These are phyloP conservation scores for Caryocar brasiliense DNA, from an alignment of 441 rosid species.

Conservation along the genomic window DNA sequence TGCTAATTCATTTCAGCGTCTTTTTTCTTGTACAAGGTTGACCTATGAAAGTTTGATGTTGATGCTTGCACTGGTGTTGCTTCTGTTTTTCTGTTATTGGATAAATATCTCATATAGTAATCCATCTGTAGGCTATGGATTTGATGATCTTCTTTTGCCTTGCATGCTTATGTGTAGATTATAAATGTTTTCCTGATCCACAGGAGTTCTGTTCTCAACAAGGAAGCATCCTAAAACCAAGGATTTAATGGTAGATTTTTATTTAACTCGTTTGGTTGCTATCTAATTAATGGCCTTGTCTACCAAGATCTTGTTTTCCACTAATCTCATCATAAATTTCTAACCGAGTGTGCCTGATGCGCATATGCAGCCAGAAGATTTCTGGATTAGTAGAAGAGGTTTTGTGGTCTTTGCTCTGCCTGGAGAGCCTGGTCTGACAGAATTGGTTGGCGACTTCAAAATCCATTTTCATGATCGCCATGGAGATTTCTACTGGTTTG, in stretches of 20 bases:
- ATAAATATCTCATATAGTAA: too few species aligned
- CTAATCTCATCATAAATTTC: background rate
- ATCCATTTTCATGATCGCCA: constrained; percentile 71
- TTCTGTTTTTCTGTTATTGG: too few species aligned
- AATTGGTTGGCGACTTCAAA: constrained; percentile 71
- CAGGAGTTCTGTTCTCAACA: constrained; percentile 76
- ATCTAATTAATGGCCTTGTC: background rate
- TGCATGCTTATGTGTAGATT: background rate
- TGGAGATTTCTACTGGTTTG: constrained; percentile 88
- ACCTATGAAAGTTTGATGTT: too few species aligned
- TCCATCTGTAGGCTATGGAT: too few species aligned
- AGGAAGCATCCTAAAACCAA: constrained; percentile 67
- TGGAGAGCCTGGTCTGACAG: constrained; percentile 79
- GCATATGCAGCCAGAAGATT: constrained; percentile 69
- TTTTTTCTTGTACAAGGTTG: too few species aligned
- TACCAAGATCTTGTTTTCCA: background rate
- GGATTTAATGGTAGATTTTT: constrained; percentile 50
- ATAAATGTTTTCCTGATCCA: constrained; percentile 7
- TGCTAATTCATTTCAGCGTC: too few species aligned
- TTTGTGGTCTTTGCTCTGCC: constrained; percentile 74
- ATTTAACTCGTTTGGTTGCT: background rate
- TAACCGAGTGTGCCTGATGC: constrained; percentile 7
- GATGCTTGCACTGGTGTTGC: too few species aligned
- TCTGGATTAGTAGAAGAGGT: constrained; percentile 77
- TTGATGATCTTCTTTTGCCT: background rate